Evolutionary conservation across 148 eudicot species (phyloP).

Genomic region (Hydrangea macrophylla): DNA sequence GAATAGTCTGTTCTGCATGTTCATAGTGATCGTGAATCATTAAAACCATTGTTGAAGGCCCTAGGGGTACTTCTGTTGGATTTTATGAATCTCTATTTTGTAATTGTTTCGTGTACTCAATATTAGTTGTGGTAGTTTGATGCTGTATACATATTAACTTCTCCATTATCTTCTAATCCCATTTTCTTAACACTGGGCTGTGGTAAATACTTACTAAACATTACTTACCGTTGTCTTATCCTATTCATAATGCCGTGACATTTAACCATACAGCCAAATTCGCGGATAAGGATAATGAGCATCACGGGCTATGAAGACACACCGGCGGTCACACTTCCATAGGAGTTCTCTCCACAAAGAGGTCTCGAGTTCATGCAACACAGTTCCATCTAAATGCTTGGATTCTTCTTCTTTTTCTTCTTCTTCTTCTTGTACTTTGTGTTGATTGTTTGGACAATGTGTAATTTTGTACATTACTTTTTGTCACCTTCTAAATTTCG

Average conservation of each 20-base stretch:
- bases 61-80: neutral
- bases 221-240: neutral
- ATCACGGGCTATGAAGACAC: conserved; percentile 80
- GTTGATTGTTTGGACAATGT: neutral
- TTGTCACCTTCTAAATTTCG: neutral
- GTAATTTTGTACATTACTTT: conserved; percentile 1
- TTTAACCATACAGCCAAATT: conserved; percentile 61
- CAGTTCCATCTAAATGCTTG: neutral
- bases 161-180: no score
- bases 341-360: conserved; percentile 9
- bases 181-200: no score
- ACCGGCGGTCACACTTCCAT: conserved; percentile 52
- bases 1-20: neutral
- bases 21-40: neutral
- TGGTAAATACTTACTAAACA: neutral
- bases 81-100: neutral
- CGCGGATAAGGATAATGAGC: conserved; percentile 67
- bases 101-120: neutral
- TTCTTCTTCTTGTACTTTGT: neutral
- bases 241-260: neutral
- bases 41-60: neutral
- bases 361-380: neutral
- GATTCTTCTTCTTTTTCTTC: neutral
- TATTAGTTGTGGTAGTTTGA: neutral
- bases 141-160: no score